Evolutionary conservation across 441 rosid genomes (phyloP).

Genomic region (Bocquillonia castaneifolia): DNA sequence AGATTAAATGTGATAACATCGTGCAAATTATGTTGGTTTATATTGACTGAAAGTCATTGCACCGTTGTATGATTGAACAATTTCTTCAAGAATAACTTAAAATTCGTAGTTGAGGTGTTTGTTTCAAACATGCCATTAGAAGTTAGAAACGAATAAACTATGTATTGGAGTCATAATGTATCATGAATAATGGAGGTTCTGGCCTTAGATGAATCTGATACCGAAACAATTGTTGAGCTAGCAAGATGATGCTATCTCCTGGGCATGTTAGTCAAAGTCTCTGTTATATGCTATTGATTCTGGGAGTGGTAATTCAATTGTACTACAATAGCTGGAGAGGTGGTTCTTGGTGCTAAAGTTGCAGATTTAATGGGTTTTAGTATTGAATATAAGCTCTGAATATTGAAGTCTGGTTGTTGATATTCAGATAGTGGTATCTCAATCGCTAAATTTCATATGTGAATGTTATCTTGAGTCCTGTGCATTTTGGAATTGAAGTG

Average conservation of each 20-base stretch:
- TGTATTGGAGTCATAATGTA: not conserved
- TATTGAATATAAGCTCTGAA: not conserved
- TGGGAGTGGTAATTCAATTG: not conserved
- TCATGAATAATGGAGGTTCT: not conserved
- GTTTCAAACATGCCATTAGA: not conserved
- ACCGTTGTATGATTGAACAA: not conserved
- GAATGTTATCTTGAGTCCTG: not conserved
- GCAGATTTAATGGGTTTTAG: not conserved
- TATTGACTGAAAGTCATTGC: conserved; percentile 9
- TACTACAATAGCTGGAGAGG: conserved; percentile 2
- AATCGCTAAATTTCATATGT: not conserved
- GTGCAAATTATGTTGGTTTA: not conserved
- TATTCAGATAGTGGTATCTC: not conserved
- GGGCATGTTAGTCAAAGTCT: not conserved
- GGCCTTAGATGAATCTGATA: not conserved
- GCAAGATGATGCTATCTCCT: not conserved
- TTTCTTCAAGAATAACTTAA: not conserved
- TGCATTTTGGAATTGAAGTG: not conserved
- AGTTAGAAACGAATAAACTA: conserved; percentile 9
- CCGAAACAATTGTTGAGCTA: not conserved
- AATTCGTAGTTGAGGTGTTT: conserved; percentile 2
- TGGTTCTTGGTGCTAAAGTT: not conserved
- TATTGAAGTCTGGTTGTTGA: not conserved
- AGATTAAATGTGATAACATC: not conserved
- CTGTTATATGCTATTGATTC: conserved; percentile 7